A percentile compares a stretch with the other conserved stretches of the same genome.
These are phyloP conservation scores for Naganishia onofrii DNA, from an alignment of 768 basidiomycete species.

Conservation along the genomic window DNA sequence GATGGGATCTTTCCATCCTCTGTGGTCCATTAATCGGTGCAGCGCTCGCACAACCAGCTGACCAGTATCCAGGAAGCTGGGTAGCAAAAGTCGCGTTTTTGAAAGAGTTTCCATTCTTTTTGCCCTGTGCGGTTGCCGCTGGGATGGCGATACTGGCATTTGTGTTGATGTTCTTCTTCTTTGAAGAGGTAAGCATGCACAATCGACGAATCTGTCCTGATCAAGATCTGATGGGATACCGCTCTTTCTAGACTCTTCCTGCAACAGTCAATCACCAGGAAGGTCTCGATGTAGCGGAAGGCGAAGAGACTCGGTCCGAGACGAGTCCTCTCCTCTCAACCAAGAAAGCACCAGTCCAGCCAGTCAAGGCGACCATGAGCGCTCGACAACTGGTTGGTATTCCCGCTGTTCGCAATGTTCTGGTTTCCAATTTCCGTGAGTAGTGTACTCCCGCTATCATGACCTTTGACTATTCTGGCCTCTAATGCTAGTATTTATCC, in stretches of 20 bases:
- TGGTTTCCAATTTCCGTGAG: conserved; percentile 30
- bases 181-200: conserved; percentile 33
- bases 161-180: conserved; percentile 30
- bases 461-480: background rate
- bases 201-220: too few relatives aligned
- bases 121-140: conserved; percentile 20
- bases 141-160: background rate
- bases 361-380: conserved; percentile 11
- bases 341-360: background rate
- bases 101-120: conserved; percentile 24
- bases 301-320: background rate
- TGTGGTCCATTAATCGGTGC: conserved; percentile 34
- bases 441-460: background rate
- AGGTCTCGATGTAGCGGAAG: background rate
- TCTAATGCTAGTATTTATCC: background rate
- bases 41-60: conserved; percentile 23
- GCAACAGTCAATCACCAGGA: background rate
- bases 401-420: conserved; percentile 30
- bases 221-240: background rate
- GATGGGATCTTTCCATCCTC: conserved; percentile 36
- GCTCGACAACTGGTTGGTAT: conserved; percentile 4
- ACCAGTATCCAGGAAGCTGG: conserved; percentile 30
- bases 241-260: background rate
- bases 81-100: conserved; percentile 21
- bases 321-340: background rate